Conservation (phyloP, 2,329 filamentous ascomycete species). For the Neonectria coccinea region DNA sequence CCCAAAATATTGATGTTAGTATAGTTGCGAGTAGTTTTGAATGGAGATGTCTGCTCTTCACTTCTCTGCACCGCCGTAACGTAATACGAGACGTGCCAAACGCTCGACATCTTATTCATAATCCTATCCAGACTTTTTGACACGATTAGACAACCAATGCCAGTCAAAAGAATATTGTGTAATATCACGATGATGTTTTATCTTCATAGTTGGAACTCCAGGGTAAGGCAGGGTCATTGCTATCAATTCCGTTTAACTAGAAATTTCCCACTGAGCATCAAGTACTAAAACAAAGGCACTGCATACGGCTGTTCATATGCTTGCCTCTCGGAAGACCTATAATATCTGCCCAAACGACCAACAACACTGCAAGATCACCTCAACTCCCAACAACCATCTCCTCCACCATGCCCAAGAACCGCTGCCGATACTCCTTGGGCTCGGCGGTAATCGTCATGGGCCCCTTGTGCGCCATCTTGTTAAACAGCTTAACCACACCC, state of each 20-base stretch:
- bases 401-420: slow-evolving; percentile 63
- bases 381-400: slow-evolving; percentile 54
- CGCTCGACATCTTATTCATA: too few species aligned
- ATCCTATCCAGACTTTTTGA: neutral
- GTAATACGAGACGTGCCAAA: too few species aligned
- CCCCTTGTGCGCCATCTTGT: slow-evolving; percentile 71
- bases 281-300: neutral
- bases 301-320: neutral
- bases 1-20: slow-evolving; percentile 26
- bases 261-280: neutral
- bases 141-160: neutral
- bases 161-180: neutral
- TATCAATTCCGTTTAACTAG: neutral
- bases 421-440: slow-evolving; percentile 72
- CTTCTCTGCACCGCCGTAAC: neutral
- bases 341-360: neutral
- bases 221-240: neutral
- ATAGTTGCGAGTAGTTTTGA: neutral
- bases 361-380: neutral
- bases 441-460: slow-evolving; percentile 82
- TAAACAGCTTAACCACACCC: slow-evolving; percentile 72
- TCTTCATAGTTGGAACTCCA: neutral
- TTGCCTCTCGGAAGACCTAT: neutral
- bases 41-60: neutral
- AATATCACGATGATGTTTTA: neutral